Base-by-base conservation (phyloP, 2,329 filamentous ascomycete species). In the Golovinomyces cichoracearum region DNA sequence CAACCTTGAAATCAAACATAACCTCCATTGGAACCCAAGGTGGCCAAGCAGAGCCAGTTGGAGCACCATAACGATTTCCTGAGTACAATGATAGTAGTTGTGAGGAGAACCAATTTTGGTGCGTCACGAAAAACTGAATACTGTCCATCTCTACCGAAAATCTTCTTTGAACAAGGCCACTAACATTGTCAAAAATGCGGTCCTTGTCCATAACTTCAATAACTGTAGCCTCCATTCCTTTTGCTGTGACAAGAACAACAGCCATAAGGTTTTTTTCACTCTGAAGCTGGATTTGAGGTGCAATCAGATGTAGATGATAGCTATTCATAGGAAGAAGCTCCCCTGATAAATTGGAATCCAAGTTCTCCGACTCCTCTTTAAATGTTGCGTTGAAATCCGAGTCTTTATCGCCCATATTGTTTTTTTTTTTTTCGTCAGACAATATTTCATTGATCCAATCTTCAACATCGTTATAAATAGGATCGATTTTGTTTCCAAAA, bases 21-120 rank as follows among this genome's bases (percentile, higher is more conserved):
- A 93, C 83, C 64, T 99, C 90, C 66, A 98, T 80, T 0, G 90
- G 90, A 44, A 95, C 83, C 90, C 90, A 99, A 0, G 90, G 90
- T 10, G 90, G 90, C 90, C 92, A 99, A 15, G 83, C 78, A 2
- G 85, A 83, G 9, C 84, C 84, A 31, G 74, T 71, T 37, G 83
- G 76, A 26, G 85, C 80, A 33, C 92, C 92, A 59, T 98, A 98
- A 51, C 78, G 80, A 63, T 88, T 93, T 48, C 85, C 88, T 21
- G 88, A 86, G 61, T 98, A 95, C 69, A 93, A 80, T 48, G 90
- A 85, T 48, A 94, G 71, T 53, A 92, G 75, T 53, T 83, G 80
- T 9, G 80, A 81, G 12, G 74, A 73, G 63, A 98, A 88, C 62
- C 80, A 90, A 65, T 92, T 92, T 57, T 88, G 82, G 53, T 88